These are phyloP conservation scores for Cladosporium oxysporum DNA, from an alignment of 2,329 filamentous ascomycete genomes.

Conservation along the genomic window DNA sequence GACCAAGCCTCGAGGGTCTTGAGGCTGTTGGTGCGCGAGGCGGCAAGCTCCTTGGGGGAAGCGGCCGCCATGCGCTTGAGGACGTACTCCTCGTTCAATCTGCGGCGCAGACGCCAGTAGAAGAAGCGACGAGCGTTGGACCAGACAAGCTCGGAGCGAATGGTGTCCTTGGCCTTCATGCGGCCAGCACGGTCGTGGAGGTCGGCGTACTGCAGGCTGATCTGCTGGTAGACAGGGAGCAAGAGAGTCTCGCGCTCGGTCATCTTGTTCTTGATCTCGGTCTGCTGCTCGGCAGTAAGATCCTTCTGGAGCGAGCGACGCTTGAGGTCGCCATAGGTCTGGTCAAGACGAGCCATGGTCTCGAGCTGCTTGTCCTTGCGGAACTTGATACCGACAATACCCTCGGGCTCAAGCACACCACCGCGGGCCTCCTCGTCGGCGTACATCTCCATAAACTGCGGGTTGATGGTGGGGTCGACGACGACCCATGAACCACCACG, in stretches of 20 bases:
- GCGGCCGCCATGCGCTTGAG: constrained; percentile 76
- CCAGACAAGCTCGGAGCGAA: constrained; percentile 83
- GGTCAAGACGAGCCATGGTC: constrained; percentile 93
- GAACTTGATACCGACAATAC: constrained; percentile 98
- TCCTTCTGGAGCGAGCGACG: constrained; percentile 70
- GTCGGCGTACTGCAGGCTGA: constrained; percentile 95
- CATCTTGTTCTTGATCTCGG: constrained; percentile 81
- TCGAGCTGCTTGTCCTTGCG: constrained; percentile 95
- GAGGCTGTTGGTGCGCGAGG: constrained; percentile 57
- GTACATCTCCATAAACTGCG: constrained; percentile 98
- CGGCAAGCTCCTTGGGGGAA: constrained; percentile 47
- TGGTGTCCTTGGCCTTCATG: constrained; percentile 97
- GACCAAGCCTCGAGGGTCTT: constrained; percentile 81
- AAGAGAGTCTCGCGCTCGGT: constrained; percentile 81
- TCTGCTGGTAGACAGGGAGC: constrained; percentile 89
- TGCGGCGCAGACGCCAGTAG: constrained; percentile 97
- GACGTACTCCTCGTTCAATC: constrained; percentile 96
- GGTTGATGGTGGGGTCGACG: constrained; percentile 97
- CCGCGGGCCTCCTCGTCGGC: constrained; percentile 92
- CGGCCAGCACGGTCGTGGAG: constrained; percentile 94
- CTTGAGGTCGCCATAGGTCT: constrained; percentile 79
- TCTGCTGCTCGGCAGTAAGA: constrained; percentile 72
- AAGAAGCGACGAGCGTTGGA: constrained; percentile 91
- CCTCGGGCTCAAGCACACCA: constrained; percentile 96
- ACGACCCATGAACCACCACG: constrained; percentile 99